Evolutionary conservation across 495 filamentous ascomycete genomes (phyloP).

Genomic region (Glonium stellatum): DNA sequence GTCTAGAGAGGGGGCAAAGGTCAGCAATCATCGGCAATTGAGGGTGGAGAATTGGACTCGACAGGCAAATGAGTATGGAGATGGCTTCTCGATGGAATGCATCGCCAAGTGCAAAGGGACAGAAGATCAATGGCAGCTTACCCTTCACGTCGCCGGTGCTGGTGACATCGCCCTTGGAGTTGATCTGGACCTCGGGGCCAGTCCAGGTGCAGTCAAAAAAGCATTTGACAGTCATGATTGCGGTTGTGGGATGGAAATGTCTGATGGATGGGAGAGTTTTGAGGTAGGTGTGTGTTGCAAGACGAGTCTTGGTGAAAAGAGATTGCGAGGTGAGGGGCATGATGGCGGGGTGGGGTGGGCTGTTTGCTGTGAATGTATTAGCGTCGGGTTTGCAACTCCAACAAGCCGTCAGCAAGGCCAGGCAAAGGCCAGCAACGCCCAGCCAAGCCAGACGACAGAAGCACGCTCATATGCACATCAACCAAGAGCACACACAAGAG

Average conservation of each 20-base stretch:
- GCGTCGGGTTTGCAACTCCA: neutral
- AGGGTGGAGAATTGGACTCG: conserved; percentile 1
- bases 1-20: conserved; percentile 40
- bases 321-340: conserved; percentile 26
- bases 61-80: conserved; percentile 8
- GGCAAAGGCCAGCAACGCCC: conserved; percentile 8
- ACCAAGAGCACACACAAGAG: too few relatives aligned
- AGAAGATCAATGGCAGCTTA: conserved; percentile 42
- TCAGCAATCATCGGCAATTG: conserved; percentile 28
- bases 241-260: conserved; percentile 56
- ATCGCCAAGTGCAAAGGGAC: neutral
- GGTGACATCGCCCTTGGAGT: conserved; percentile 49
- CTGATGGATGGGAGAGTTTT: conserved; percentile 40
- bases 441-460: neutral
- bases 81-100: conserved; percentile 11
- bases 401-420: neutral
- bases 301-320: conserved; percentile 17
- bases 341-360: conserved; percentile 5
- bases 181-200: conserved; percentile 51
- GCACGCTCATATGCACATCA: neutral
- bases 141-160: conserved; percentile 44
- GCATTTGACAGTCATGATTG: conserved; percentile 59
- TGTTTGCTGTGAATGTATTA: conserved; percentile 6
- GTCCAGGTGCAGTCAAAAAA: conserved; percentile 65
- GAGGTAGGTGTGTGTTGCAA: conserved; percentile 40